Evolutionary conservation across 495 filamentous ascomycete species (phyloP), one percentile per base, ranked within the genome.

Genomic region (Penicillium cataractarum): DNA sequence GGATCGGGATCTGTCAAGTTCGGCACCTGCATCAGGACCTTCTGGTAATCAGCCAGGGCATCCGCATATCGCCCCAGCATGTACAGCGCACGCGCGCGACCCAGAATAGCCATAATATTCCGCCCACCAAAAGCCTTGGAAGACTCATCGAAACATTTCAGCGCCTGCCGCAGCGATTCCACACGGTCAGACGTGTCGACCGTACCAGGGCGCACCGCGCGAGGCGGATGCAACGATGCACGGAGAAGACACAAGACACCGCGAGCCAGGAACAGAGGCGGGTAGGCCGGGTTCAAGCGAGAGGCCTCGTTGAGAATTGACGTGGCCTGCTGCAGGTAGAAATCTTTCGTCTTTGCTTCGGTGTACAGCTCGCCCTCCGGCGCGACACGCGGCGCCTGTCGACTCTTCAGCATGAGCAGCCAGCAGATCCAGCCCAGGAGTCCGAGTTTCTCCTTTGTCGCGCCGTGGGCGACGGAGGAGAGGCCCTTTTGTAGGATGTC

Each of bases 1-100:
- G 95, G 96, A 74, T 99, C 95, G 4, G 95, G 95, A 68, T 99
- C 96, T n/a, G 88, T 85, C 56, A 98, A 79, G 60, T 92, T 88
- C 12, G 95, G 95, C 81, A 91, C 89, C 74, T 89, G 91, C 66
- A 84, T 76, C 19, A 99, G 78, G 1, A 90, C 93, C 54, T 90
- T 89, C 74, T 99, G 95, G 69, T 98, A 99, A 17, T 82, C 80
- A 59, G 90, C 86, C 42, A 98, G 72, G 15, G 96, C 88, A 42
- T 97, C 92, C 6, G 87, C 81, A 69, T 89, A 96, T 72, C 88
- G 88, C 37, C 91, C 91, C 37, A 96, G 81, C 27, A 92, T 90
- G 71, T 91, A 99, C 50, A 91, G 81, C 8, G 91, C 89, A 62
- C 92, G 84, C 17, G 95, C 89, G 68, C 89, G 93, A 33, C 96